phyloP scores from a whole-genome alignment of 805 yeast genomes.

The Jamesozyma spencerorum region DNA sequence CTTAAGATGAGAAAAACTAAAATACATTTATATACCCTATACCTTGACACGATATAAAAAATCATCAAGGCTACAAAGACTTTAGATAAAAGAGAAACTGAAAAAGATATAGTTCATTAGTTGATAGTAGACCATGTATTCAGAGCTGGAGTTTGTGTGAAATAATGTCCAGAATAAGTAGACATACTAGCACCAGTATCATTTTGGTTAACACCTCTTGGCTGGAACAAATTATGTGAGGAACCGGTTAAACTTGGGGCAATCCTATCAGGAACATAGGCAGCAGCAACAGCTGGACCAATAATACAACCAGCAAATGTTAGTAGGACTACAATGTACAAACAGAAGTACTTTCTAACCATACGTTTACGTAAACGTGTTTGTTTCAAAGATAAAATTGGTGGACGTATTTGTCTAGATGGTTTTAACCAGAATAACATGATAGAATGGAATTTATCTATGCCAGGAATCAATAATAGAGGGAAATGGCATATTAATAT shows the following conservation, averaged over 20 bases:
- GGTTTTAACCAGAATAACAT: slow-evolving; percentile 98
- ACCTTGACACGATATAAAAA: not conserved
- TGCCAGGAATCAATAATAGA: slow-evolving; percentile 67
- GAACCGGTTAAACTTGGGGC: slow-evolving; percentile 32
- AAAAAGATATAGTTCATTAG: not conserved
- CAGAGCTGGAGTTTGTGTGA: slow-evolving; percentile 43
- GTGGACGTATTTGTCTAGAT: slow-evolving; percentile 91
- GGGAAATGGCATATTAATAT: slow-evolving; percentile 86
- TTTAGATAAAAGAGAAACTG: not conserved
- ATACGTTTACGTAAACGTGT: slow-evolving; percentile 92
- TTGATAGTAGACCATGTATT: slow-evolving; percentile 43
- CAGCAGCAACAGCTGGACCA: slow-evolving; percentile 85
- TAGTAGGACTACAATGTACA: slow-evolving; percentile 61
- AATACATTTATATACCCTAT: not conserved
- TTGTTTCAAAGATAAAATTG: slow-evolving; percentile 92
- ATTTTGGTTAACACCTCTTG: slow-evolving; percentile 69
- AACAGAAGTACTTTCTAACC: slow-evolving; percentile 83
- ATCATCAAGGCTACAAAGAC: not conserved
- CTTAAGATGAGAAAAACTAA: not conserved
- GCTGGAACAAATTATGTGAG: slow-evolving; percentile 73
- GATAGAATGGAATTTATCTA: slow-evolving; percentile 96
- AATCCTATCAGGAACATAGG: slow-evolving; percentile 34
- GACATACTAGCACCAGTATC: slow-evolving; percentile 57
- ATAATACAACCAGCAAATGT: slow-evolving; percentile 68
- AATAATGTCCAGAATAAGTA: slow-evolving; percentile 30